Base-by-base conservation (phyloP, 2,329 filamentous ascomycete genomes). In the Fusarium sp. region DNA sequence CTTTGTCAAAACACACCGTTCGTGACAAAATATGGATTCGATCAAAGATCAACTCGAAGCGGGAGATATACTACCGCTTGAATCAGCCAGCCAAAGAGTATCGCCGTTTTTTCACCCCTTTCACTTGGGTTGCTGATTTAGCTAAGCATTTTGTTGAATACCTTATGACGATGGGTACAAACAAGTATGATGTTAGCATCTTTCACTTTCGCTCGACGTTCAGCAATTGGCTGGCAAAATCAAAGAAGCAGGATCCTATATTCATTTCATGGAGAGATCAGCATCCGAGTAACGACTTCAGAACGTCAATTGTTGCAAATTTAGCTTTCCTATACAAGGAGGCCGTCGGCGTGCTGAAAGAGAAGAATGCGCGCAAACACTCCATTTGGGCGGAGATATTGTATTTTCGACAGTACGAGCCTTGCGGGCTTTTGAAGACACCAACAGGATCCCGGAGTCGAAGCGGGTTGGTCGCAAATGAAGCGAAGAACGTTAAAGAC, bases 141-240 rank as follows among this genome's bases (percentile, higher is more conserved):
- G 83, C 86, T 0, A 95, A 94, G 72, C 88, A 93, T 69, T 84
- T 91, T 23, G 82, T 94, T 2, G 90, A 94, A 63, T 96, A 85
- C 67, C 80, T 91, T 46, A 75, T 77, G 4, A 48, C 74, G 11
- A 76, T 80, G 58, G 68, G 75, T 4, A 67, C 75, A 10, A 62
- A 65, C 14, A 47, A 69, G 0, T 70, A 68, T 0, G 73, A 72
- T 3, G 83, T 91, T 2, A 76, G 77, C 0, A 79, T 94, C 0
- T 54, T 78, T 4, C 78, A 88, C 50, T 94, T 96, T 65, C 79
- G 81, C 10, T 56, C 58, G 0, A 70, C 80, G 0, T 96, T 96
- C 65, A 75, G 78, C 30, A 51, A 61, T 0, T 94, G 90, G 89
- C 72, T 91, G 0, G 23, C 65, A 1, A 62, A 73, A 1, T 75